Conservation (phyloP, 768 basidiomycete genomes). For the Suillus variegatus region DNA sequence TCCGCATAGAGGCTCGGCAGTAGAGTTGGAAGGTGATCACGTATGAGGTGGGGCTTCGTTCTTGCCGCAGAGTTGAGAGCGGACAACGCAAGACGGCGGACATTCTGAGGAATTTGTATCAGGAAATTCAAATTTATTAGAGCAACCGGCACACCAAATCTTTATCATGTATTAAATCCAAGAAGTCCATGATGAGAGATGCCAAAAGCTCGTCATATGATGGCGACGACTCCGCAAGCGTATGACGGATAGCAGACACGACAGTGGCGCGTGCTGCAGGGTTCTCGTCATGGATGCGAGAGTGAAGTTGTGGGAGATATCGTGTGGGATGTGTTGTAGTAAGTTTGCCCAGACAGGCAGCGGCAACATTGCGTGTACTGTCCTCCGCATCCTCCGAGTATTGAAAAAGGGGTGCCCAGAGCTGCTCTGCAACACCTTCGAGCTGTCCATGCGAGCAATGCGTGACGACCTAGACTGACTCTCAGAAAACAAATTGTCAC, state of each 20-base stretch:
- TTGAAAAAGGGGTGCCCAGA: conserved; percentile 93
- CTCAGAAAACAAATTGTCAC: neutral
- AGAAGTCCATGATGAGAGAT: conserved; percentile 86
- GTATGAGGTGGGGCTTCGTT: conserved; percentile 89
- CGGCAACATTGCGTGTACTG: conserved; percentile 90
- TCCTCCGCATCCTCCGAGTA: conserved; percentile 91
- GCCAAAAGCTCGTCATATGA: conserved; percentile 91
- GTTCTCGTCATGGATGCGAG: conserved; percentile 66
- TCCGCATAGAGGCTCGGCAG: conserved; percentile 86
- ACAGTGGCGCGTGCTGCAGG: conserved; percentile 83
- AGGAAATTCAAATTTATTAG: neutral
- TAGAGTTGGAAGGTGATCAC: conserved; percentile 75
- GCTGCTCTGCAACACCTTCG: conserved; percentile 81
- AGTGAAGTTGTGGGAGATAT: conserved; percentile 92
- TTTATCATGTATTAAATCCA: conserved; percentile 84
- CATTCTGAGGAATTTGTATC: conserved; percentile 55
- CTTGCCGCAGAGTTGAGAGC: conserved; percentile 94
- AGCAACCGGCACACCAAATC: conserved; percentile 65
- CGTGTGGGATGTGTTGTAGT: conserved; percentile 88
- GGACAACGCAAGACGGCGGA: conserved; percentile 87
- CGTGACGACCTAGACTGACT: conserved; percentile 70
- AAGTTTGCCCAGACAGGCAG: conserved; percentile 94
- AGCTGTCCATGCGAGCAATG: conserved; percentile 86
- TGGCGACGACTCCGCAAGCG: conserved; percentile 83
- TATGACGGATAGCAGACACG: conserved; percentile 88